Evolutionary conservation across 2,329 filamentous ascomycete genomes (phyloP).

Genomic region (Pseudogymnoascus sp.): DNA sequence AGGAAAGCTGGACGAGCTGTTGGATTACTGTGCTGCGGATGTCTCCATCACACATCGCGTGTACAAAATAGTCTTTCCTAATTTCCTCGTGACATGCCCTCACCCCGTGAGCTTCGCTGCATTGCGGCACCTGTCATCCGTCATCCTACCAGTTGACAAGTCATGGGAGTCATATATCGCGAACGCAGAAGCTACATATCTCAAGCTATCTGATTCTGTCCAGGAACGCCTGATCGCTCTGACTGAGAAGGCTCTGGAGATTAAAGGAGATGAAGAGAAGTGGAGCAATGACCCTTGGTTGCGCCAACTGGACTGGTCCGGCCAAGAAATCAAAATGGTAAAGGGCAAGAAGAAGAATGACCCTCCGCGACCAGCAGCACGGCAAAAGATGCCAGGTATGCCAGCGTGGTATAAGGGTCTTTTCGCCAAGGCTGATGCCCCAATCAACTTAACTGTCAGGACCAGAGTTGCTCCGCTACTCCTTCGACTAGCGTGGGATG

Average conservation of each 20-base stretch:
- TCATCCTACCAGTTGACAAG: slow-evolving; percentile 83
- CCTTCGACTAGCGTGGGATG: slow-evolving; percentile 80
- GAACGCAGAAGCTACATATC: slow-evolving; percentile 80
- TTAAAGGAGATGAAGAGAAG: slow-evolving; percentile 60
- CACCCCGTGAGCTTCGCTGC: slow-evolving; percentile 97
- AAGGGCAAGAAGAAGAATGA: slow-evolving; percentile 87
- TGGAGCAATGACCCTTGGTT: slow-evolving; percentile 85
- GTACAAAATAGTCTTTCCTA: slow-evolving; percentile 88
- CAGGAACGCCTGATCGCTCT: slow-evolving; percentile 65
- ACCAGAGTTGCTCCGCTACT: slow-evolving; percentile 82
- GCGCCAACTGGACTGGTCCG: slow-evolving; percentile 88
- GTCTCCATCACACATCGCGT: slow-evolving; percentile 88
- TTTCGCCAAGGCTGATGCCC: slow-evolving; percentile 59
- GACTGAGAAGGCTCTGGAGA: slow-evolving; percentile 66
- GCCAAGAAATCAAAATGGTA: slow-evolving; percentile 82
- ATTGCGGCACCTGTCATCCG: slow-evolving; percentile 82
- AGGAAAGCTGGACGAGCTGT: slow-evolving; percentile 67
- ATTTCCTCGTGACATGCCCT: slow-evolving; percentile 82
- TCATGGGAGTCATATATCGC: slow-evolving; percentile 80
- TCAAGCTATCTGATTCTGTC: slow-evolving; percentile 68
- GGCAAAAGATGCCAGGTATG: slow-evolving; percentile 92
- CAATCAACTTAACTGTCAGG: slow-evolving; percentile 74
- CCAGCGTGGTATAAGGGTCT: slow-evolving; percentile 94
- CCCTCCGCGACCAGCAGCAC: slow-evolving; percentile 64
- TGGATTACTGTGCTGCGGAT: slow-evolving; percentile 93